Evolutionary conservation across 495 filamentous ascomycete species (phyloP).

Genomic region (Neurospora sp.): DNA sequence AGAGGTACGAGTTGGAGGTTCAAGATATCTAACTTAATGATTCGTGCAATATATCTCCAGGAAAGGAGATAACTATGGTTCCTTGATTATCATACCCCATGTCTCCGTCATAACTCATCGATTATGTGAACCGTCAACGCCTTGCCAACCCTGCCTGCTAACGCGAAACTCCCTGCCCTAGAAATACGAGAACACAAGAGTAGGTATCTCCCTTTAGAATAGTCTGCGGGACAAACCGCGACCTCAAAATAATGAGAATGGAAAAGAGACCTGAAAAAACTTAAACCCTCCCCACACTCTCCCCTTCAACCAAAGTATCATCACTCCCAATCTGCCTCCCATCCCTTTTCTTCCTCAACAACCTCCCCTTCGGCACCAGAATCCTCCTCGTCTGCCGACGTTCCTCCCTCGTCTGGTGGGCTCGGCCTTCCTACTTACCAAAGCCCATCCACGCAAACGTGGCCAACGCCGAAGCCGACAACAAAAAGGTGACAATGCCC

Average conservation of each 20-base stretch:
- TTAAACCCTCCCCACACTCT: background rate
- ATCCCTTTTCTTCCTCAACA: background rate
- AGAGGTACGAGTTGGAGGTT: too few relatives aligned
- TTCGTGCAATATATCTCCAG: too few relatives aligned
- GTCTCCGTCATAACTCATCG: background rate
- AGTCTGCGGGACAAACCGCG: background rate
- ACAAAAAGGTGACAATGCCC: conserved; percentile 47
- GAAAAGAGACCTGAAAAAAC: background rate
- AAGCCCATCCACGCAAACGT: conserved; percentile 41
- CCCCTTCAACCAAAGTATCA: background rate
- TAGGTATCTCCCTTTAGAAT: background rate
- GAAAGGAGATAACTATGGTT: background rate
- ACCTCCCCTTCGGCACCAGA: background rate
- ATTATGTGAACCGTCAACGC: background rate
- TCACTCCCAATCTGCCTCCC: background rate
- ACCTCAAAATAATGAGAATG: background rate
- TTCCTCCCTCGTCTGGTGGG: background rate
- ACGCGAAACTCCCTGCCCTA: background rate
- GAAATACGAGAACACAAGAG: background rate
- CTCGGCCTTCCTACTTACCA: conserved; percentile 9
- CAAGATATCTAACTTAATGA: too few relatives aligned
- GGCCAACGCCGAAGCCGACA: conserved; percentile 27
- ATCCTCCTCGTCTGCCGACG: background rate
- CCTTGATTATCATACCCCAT: background rate
- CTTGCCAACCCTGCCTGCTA: background rate